phyloP scores from a whole-genome alignment of 306 rosid species.

The Fragaria ananassa region DNA sequence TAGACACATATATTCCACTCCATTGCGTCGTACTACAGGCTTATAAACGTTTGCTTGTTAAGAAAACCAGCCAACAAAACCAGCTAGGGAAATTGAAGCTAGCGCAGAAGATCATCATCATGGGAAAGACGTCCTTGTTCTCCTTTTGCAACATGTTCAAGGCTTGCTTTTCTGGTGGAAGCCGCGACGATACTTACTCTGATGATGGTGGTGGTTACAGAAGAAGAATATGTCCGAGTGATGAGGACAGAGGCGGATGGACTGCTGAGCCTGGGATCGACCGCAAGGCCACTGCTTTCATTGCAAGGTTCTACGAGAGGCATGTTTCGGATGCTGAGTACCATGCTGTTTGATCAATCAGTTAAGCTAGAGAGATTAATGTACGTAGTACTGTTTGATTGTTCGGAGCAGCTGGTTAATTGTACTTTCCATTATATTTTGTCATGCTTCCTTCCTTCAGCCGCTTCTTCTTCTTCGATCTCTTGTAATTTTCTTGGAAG shows the following conservation, averaged over 20 bases:
- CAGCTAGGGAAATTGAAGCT: neutral
- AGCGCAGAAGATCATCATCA: neutral
- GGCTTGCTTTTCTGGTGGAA: conserved; percentile 56
- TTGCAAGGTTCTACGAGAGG: conserved; percentile 62
- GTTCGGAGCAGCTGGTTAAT: conserved; percentile 12
- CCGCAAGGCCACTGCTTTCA: conserved; percentile 71
- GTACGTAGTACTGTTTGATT: neutral
- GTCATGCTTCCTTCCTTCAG: neutral
- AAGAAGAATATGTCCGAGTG: conserved; percentile 67
- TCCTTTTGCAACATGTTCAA: conserved; percentile 63
- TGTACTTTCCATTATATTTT: conserved; percentile 11
- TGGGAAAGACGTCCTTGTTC: conserved; percentile 52
- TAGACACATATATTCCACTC: conserved; percentile 14
- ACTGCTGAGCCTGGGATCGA: conserved; percentile 93
- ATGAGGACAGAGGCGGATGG: conserved; percentile 75
- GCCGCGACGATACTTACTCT: conserved; percentile 33
- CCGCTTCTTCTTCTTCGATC: neutral
- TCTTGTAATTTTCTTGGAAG: conserved; percentile 18
- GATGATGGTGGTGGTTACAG: conserved; percentile 49
- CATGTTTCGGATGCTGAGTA: conserved; percentile 53
- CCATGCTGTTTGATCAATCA: conserved; percentile 29
- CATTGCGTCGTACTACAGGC: conserved; percentile 13
- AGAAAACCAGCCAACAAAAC: neutral
- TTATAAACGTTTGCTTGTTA: conserved; percentile 5
- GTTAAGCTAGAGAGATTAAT: conserved; percentile 6